Evolutionary conservation across 2,329 filamentous ascomycete species (phyloP).

Genomic region (Phoma herbarum): DNA sequence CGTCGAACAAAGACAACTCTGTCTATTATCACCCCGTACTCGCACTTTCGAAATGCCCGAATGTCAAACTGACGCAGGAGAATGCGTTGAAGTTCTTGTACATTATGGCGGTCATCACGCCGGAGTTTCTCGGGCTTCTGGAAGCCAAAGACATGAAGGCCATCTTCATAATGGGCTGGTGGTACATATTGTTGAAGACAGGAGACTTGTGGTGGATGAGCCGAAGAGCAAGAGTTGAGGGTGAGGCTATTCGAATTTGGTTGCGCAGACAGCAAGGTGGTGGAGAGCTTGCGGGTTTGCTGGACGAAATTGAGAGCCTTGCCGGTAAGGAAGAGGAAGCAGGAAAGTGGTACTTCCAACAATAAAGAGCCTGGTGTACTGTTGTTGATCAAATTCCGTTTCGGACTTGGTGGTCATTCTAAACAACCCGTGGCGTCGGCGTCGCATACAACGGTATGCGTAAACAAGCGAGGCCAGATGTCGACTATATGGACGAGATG

Average conservation of each 20-base stretch:
- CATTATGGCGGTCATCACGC: conserved; percentile 59
- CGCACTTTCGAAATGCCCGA: conserved; percentile 53
- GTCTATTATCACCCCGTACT: conserved; percentile 45
- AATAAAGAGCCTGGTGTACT: background rate
- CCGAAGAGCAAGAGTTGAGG: conserved; percentile 37
- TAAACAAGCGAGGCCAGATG: background rate
- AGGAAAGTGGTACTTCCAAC: conserved; percentile 5
- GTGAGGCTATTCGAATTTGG: conserved; percentile 37
- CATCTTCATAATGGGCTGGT: conserved; percentile 65
- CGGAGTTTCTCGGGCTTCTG: conserved; percentile 58
- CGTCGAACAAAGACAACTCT: conserved; percentile 32
- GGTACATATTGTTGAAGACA: conserved; percentile 58
- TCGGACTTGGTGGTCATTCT: background rate
- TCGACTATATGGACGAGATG: background rate
- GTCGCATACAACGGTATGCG: background rate
- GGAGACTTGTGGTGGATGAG: conserved; percentile 43
- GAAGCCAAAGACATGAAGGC: conserved; percentile 62
- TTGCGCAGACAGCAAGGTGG: conserved; percentile 29
- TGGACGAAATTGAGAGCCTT: conserved; percentile 17
- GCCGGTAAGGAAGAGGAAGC: background rate
- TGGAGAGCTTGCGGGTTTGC: conserved; percentile 9
- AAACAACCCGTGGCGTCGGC: background rate
- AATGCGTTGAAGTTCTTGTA: conserved; percentile 58
- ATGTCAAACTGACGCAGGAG: conserved; percentile 48
- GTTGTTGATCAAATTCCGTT: background rate